Percentiles rank a stretch among this genome's conserved stretches.
These are phyloP conservation scores for Aspergillus ostianus DNA, from an alignment of 495 filamentous ascomycete species.

Conservation along the genomic window DNA sequence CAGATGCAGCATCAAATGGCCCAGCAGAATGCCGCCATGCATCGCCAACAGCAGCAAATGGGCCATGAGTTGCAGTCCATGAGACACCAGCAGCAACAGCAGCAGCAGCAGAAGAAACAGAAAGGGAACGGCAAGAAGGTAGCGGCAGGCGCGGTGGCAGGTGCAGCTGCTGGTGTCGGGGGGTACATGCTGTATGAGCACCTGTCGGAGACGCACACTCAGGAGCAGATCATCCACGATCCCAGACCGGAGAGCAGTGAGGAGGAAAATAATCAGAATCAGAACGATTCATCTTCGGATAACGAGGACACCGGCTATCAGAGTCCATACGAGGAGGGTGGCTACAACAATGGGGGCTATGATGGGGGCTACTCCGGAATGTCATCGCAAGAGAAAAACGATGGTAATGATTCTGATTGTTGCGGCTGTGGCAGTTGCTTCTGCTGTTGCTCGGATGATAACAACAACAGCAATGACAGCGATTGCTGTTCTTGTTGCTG, in stretches of 20 bases:
- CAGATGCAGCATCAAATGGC: slow-evolving; percentile 7
- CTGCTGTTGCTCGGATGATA: too few relatives aligned
- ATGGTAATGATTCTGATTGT: slow-evolving; percentile 1
- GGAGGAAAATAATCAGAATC: neutral
- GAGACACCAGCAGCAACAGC: neutral
- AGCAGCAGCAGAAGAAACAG: slow-evolving; percentile 1
- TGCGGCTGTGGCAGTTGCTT: neutral
- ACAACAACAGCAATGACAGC: too few relatives aligned
- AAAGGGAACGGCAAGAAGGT: neutral
- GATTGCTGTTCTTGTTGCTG: too few relatives aligned
- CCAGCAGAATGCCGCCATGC: slow-evolving; percentile 3
- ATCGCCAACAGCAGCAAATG: neutral
- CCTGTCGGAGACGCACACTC: neutral
- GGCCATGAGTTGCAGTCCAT: slow-evolving; percentile 3
- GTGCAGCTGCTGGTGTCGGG: slow-evolving; percentile 1
- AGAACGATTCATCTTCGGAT: neutral
- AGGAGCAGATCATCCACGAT: neutral
- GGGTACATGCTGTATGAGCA: slow-evolving; percentile 1
- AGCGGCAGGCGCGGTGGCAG: neutral
- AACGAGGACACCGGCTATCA: neutral
- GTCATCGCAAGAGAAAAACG: neutral
- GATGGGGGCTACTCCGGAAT: neutral
- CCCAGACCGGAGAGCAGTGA: neutral
- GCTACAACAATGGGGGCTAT: neutral
- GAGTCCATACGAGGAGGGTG: too few relatives aligned